Evolutionary conservation across 441 rosid species (phyloP), one percentile per base, ranked within the genome.

Genomic region (Gossypium armourianum): DNA sequence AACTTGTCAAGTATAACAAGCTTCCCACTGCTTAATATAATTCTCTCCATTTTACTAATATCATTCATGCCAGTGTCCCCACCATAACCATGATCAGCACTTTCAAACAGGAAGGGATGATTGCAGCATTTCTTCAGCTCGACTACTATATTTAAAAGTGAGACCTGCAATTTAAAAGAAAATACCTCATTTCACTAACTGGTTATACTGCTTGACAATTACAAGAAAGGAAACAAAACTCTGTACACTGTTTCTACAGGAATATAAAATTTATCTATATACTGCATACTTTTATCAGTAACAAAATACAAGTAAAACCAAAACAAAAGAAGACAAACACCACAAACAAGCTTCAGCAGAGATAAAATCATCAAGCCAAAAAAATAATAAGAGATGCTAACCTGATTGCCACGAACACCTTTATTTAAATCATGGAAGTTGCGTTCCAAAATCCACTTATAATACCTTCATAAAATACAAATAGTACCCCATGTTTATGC

Each of bases 331-430:
- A 28, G 45, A 62, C 4, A 26, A 53, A 54, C 19, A 21, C 13
- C 40, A 70, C 15, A 49, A 58, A 72, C 15, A 28, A 3, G 60
- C 49, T 36, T 40, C 45, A 8, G 16, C 24, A 62, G 9, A 54
- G 40, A 26, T 26, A 15, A 58, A 63, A 72, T 61, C 71, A 57
- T 16, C 49, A 69, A 16, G 49, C 21, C 21, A 47, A 49, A 62
- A 77, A 74, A 23, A 43, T 69, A 40, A 72, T 29, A 69, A 59
- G 58, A 36, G 71, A 67, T 53, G 59, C 80, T 71, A 71, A 90
- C 99, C 98, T 96, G 98, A 84, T 93, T 93, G 50, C 99, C 98
- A 71, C 99, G 99, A 73, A 96, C 99, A 75, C 99, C 99, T 80
- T 91, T 96, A 81, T 96, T 96, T 79, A 96, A 83, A 77, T 96